Evolutionary conservation across 352 stramenopile genomes (phyloP).

Genomic region (Phytophthora hybrid): DNA sequence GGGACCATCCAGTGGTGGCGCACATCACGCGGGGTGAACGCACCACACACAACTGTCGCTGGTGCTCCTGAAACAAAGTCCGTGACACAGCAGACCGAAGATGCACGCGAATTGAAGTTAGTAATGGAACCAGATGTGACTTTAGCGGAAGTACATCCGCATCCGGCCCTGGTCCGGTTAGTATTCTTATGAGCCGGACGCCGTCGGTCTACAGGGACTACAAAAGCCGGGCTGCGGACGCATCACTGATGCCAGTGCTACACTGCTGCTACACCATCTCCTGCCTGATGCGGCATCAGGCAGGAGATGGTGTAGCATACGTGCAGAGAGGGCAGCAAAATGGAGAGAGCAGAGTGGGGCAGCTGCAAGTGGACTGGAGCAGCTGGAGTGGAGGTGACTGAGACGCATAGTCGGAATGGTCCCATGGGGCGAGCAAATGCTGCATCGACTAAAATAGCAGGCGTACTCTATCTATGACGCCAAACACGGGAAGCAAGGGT

Average conservation of each 20-base stretch:
- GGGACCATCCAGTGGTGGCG: too few relatives aligned
- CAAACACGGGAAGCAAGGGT: background rate
- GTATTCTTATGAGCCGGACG: background rate
- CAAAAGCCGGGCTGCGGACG: background rate
- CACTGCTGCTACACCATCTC: too few relatives aligned
- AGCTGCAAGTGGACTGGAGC: background rate
- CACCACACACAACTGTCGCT: too few relatives aligned
- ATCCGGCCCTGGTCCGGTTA: background rate
- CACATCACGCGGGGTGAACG: too few relatives aligned
- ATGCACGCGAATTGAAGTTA: background rate
- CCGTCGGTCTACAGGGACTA: background rate
- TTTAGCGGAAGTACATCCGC: background rate
- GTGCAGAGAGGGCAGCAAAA: background rate
- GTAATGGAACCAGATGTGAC: background rate
- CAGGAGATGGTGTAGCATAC: background rate
- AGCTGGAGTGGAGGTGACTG: conserved; percentile 5
- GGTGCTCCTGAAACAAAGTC: too few relatives aligned
- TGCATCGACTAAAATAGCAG: background rate
- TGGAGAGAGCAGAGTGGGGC: background rate
- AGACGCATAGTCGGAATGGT: background rate
- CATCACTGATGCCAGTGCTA: too few relatives aligned
- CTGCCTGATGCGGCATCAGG: too few relatives aligned
- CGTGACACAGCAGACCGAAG: too few relatives aligned
- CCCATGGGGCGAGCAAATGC: conserved; percentile 9
- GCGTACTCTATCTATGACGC: conserved; percentile 8